phyloP scores from a whole-genome alignment of 768 basidiomycete species.

The Leccinellum luteum region DNA sequence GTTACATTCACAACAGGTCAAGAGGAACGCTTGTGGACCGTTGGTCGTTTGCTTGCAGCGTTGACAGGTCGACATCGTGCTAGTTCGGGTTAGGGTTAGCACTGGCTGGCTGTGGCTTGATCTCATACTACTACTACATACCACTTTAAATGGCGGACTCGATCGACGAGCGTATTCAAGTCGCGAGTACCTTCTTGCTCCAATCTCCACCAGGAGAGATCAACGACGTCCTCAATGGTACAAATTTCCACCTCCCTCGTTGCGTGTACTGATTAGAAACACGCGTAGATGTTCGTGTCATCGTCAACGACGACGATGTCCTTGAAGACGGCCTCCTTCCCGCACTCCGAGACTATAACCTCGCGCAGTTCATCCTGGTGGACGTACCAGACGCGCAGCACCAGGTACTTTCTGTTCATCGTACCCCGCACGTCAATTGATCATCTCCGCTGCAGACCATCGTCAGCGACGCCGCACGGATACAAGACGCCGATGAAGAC shows the following conservation, averaged over 20 bases:
- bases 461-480: conserved; percentile 49
- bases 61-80: conserved; percentile 13
- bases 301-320: conserved; percentile 83
- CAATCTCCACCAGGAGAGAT: conserved; percentile 96
- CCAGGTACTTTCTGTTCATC: conserved; percentile 48
- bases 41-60: conserved; percentile 27
- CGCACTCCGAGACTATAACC: conserved; percentile 80
- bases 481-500: conserved; percentile 40
- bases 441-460: conserved; percentile 46
- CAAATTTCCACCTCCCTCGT: conserved; percentile 5
- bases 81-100: conserved; percentile 27
- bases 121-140: too few relatives aligned
- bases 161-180: conserved; percentile 56
- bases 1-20: conserved; percentile 33
- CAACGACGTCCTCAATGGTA: conserved; percentile 92
- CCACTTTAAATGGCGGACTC: conserved; percentile 29
- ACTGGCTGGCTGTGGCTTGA: too few relatives aligned
- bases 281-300: conserved; percentile 77
- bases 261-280: neutral
- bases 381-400: conserved; percentile 45
- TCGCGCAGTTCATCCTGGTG: conserved; percentile 82
- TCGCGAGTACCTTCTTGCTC: conserved; percentile 75
- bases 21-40: conserved; percentile 30
- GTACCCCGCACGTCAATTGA: neutral
- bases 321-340: conserved; percentile 77